These are phyloP conservation scores for Tagetes erecta DNA, from an alignment of 129 eudicot genomes.

Conservation along the genomic window DNA sequence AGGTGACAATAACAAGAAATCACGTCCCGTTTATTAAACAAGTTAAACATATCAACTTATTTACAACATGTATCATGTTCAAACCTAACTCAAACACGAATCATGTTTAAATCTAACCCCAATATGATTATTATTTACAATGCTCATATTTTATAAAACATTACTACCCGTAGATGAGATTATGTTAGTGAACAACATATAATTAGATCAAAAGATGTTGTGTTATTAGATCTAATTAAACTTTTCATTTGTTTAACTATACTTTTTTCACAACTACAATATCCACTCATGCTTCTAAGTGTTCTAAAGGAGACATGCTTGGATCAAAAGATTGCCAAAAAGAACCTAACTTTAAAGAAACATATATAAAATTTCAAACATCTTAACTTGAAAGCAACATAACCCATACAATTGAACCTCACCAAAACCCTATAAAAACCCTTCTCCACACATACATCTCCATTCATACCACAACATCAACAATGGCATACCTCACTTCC, in stretches of 20 bases:
- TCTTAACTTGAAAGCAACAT: constrained; percentile 63
- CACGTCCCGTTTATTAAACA: too few species aligned
- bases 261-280: background rate
- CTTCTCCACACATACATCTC: constrained; percentile 22
- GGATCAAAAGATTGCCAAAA: constrained; percentile 47
- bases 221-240: background rate
- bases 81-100: too few species aligned
- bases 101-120: background rate
- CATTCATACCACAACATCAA: constrained; percentile 33
- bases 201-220: background rate
- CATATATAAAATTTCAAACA: constrained; percentile 28
- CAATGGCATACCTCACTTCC: constrained; percentile 50
- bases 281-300: constrained; percentile 31
- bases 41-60: too few species aligned
- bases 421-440: constrained; percentile 35
- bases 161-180: background rate
- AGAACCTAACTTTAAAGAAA: constrained; percentile 64
- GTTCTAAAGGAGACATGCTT: constrained; percentile 49
- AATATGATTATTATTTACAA: background rate
- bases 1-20: too few species aligned
- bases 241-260: background rate
- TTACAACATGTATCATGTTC: background rate
- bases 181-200: background rate
- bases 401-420: constrained; percentile 14
- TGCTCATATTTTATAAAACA: too few species aligned